Conservation (phyloP, 805 yeast species). For the Cyberlindnera sargentensis region DNA sequence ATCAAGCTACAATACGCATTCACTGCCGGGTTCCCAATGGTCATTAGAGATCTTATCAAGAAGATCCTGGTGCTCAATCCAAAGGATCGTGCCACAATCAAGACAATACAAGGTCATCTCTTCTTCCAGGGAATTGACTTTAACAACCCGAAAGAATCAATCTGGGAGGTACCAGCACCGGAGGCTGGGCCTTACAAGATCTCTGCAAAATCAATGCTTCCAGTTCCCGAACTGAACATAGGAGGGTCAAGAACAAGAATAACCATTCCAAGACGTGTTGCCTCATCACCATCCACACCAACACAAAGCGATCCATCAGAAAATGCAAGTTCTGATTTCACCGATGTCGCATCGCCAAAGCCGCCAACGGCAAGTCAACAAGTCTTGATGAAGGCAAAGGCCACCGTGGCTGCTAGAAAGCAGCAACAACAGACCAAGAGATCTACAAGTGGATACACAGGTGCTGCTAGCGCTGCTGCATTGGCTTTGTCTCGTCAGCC, state of each 20-base stretch:
- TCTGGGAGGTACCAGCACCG: constrained; percentile 60
- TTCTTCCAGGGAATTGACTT: constrained; percentile 56
- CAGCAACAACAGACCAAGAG: constrained; percentile 8
- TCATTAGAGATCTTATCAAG: constrained; percentile 66
- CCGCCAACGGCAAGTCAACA: constrained; percentile 21
- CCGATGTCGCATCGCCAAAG: constrained; percentile 9
- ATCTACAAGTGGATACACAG: constrained; percentile 2
- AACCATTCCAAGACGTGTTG: constrained; percentile 19
- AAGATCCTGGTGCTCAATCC: constrained; percentile 60
- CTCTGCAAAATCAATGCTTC: constrained; percentile 73
- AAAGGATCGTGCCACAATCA: constrained; percentile 50
- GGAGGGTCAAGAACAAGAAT: constrained; percentile 17
- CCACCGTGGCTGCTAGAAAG: constrained; percentile 24
- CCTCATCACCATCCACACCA: constrained; percentile 20
- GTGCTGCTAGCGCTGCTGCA: constrained; percentile 24
- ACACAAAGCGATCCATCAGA: neutral
- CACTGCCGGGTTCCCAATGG: constrained; percentile 76
- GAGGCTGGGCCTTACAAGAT: constrained; percentile 65
- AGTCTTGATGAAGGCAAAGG: constrained; percentile 21
- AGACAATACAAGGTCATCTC: constrained; percentile 52
- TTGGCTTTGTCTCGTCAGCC: constrained; percentile 23
- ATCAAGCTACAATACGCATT: constrained; percentile 76
- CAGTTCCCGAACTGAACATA: constrained; percentile 46
- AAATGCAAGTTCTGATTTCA: constrained; percentile 5
- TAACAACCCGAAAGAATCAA: constrained; percentile 34